Conservation (phyloP, 1,284 basidiomycete genomes). For the Ustilago vetiveriae region DNA sequence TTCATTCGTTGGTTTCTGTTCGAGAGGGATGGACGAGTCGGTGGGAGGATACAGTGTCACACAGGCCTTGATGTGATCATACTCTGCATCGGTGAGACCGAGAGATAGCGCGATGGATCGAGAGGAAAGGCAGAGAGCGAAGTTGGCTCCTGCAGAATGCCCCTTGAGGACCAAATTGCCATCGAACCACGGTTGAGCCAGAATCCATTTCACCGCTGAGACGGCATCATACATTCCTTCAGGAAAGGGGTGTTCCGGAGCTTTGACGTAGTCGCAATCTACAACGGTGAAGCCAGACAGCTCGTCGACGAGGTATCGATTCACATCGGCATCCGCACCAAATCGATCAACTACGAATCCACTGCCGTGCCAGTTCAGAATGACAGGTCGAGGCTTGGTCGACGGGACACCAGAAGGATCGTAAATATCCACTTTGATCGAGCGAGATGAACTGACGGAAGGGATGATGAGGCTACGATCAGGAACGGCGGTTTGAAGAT, state of each 20-base stretch:
- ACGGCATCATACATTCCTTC: conserved; percentile 28
- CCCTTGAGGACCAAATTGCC: conserved; percentile 31
- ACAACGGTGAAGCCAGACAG: conserved; percentile 21
- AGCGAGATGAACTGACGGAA: conserved; percentile 9
- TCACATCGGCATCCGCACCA: conserved; percentile 27
- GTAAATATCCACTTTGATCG: conserved; percentile 26
- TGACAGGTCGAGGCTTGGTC: conserved; percentile 11
- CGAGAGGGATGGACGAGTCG: conserved; percentile 23
- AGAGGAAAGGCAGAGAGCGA: conserved; percentile 20
- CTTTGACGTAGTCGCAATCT: conserved; percentile 40
- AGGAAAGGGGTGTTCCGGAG: conserved; percentile 39
- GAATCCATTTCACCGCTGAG: conserved; percentile 26
- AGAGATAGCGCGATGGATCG: conserved; percentile 11
- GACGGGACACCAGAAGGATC: conserved; percentile 3
- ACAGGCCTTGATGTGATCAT: conserved; percentile 27
- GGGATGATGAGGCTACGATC: conserved; percentile 15
- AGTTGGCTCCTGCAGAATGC: conserved; percentile 31
- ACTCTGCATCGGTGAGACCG: conserved; percentile 26
- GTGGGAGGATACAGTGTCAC: conserved; percentile 33
- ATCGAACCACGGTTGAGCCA: conserved; percentile 33
- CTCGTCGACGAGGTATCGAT: conserved; percentile 27
- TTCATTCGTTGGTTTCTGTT: conserved; percentile 34
- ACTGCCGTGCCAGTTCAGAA: conserved; percentile 45
- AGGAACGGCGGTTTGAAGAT: conserved; percentile 18
- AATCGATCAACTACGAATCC: conserved; percentile 31